Percentiles rank a stretch among this genome's conserved stretches.
Conservation (phyloP, 2,329 filamentous ascomycete species). For the Curvularia verruculosa region DNA sequence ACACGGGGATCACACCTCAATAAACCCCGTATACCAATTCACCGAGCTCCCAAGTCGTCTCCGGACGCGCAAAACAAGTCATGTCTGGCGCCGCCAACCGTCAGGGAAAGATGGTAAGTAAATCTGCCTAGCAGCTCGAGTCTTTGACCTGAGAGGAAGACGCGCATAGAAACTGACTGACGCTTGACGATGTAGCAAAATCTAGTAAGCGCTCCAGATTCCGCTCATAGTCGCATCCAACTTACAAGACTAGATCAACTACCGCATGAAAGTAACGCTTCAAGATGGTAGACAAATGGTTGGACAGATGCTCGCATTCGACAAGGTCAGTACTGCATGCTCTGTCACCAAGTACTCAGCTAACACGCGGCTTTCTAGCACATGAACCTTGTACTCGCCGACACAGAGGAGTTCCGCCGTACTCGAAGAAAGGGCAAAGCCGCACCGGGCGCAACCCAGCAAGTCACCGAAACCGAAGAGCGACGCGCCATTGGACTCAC, state of each 20-base stretch:
- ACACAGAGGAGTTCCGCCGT: slow-evolving; percentile 71
- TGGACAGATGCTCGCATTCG: slow-evolving; percentile 97
- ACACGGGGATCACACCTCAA: slow-evolving; percentile 22
- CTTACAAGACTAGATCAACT: slow-evolving; percentile 79
- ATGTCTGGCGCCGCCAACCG: slow-evolving; percentile 69
- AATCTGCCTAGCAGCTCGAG: slow-evolving; percentile 44
- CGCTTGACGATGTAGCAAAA: slow-evolving; percentile 62
- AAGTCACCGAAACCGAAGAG: slow-evolving; percentile 85
- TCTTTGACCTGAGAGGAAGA: slow-evolving; percentile 48
- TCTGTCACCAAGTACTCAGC: background rate
- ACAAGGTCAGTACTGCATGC: slow-evolving; percentile 70
- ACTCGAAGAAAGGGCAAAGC: slow-evolving; percentile 63
- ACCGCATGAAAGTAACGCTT: slow-evolving; percentile 96
- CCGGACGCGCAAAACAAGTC: slow-evolving; percentile 49
- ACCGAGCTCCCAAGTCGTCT: slow-evolving; percentile 46
- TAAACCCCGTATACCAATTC: slow-evolving; percentile 6
- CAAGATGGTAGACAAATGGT: slow-evolving; percentile 96
- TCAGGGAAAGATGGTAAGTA: slow-evolving; percentile 98
- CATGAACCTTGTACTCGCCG: slow-evolving; percentile 98
- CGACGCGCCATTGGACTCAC: slow-evolving; percentile 96
- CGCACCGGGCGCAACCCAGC: slow-evolving; percentile 67
- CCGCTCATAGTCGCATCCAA: slow-evolving; percentile 19
- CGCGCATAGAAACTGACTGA: slow-evolving; percentile 54
- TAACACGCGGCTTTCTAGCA: slow-evolving; percentile 63
- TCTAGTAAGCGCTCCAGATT: slow-evolving; percentile 59